Base-by-base conservation (phyloP, 2,329 filamentous ascomycete genomes). In the Cladosporium sp. region DNA sequence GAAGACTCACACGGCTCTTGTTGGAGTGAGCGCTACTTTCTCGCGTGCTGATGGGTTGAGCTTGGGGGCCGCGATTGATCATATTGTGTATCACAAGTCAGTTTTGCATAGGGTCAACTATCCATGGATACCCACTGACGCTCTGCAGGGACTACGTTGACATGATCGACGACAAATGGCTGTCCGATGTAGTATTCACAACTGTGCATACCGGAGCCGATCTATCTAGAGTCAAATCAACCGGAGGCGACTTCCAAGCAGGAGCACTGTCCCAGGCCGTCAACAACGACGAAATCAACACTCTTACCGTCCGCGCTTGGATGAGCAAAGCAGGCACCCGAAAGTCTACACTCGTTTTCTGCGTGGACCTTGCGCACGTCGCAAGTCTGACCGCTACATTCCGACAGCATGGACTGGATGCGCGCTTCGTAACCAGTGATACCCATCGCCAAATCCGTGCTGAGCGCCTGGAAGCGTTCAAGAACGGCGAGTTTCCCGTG, bases 161-260 rank as follows among this genome's bases (percentile, higher is more conserved):
- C 69, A 91, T 92, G 89, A 92, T 97, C 67, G 88, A 89, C 38
- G 92, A 96, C 66, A 93, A 95, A 51, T 98, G 93, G 93, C 85
- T 99, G 14, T 90, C 93, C 0, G 87, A 95, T 75, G 91, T 96
- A n/a, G 81, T 94, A 4, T 98, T 99, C 79, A 98, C 95, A 0
- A 98, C 95, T 0, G 93, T 98, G 26, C 85, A 90, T 69, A 92
- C 93, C 0, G 88, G 89, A 18, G 92, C 90, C 34, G 91, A 98
- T 77, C 82, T 99, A 38, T 90, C 89, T 2, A 72, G 73, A 59
- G 76, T 78, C 51, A 88, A 84, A 70, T 83, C 82, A 54, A 85
- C 85, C 7, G 92, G 92, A 1, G 93, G 92, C 2, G 95, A 99
- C 75, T 99, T 96, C 71, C 88, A 91, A 66, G 80, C 89, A 0